Base-by-base conservation (phyloP, 2,329 filamentous ascomycete genomes). In the Phaeosphaeria sp. region DNA sequence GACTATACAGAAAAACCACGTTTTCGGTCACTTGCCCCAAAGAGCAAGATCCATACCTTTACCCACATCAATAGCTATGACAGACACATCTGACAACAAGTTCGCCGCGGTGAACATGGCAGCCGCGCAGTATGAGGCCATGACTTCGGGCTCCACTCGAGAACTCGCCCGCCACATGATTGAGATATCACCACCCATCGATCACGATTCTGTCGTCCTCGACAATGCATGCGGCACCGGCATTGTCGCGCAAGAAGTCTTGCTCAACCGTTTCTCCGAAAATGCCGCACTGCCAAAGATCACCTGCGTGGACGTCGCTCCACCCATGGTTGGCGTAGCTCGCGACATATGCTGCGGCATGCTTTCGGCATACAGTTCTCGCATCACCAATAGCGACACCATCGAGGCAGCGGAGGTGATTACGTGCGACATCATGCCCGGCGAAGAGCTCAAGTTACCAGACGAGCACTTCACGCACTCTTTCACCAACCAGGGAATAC, bases 401-500 rank as follows among this genome's bases (percentile, higher is more conserved):
- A 22, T 2, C 21, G 3, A 36, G 11, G 6, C 6, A 13, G 11
- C 11, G 15, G 30, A 36, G 11, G 11, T 36, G 6, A 9, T 22
- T 7, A 13, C 36, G 3, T 44, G 42, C 27, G 48, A 43, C 27
- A 24, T 50, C 36, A 45, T 55, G 53, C 39, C 17, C 39, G 53
- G 55, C 8, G 61, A 68, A n/a, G 45, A 48, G 3, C 51, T 71
- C 4, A n/a, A 42, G 1, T 62, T 70, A 30, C 49, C 64, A 0
- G 73, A 77, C 47, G 61, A 66, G 2, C 57, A 53, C 3, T 80
- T 80, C 56, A 74, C 71, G 0, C 74, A 78, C 58, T 70, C 65
- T 5, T 65, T 80, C 56, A 80, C 76, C 2, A 79, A 76, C 60
- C 69, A 78, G 46, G 77, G 77, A 2, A 69, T 80, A 27, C 58